phyloP scores from a whole-genome alignment of 495 filamentous ascomycete genomes.

The Penicillium angulare region DNA sequence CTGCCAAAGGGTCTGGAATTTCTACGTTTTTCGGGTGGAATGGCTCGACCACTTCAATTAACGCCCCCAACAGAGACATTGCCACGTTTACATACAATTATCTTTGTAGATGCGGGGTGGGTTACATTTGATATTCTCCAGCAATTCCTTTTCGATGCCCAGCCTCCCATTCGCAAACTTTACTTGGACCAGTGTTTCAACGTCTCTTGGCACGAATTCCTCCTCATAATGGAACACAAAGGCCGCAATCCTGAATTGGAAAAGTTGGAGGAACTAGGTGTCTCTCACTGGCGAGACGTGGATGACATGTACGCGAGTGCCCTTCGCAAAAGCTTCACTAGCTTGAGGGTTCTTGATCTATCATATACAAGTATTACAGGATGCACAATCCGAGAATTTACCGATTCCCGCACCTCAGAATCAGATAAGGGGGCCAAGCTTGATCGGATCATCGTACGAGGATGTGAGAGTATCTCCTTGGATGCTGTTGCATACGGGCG shows the following conservation, averaged over 20 bases:
- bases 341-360: slow-evolving; percentile 33
- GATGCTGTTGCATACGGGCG: slow-evolving; percentile 42
- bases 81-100: slow-evolving; percentile 31
- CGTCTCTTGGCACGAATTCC: not conserved
- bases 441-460: slow-evolving; percentile 25
- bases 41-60: slow-evolving; percentile 1
- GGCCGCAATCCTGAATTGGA: not conserved
- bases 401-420: slow-evolving; percentile 17
- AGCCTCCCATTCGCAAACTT: not conserved
- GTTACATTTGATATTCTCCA: slow-evolving; percentile 13
- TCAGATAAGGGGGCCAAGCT: slow-evolving; percentile 9
- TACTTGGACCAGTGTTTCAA: slow-evolving; percentile 7
- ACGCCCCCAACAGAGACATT: slow-evolving; percentile 11
- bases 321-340: slow-evolving; percentile 16
- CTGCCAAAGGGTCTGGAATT: slow-evolving; percentile 33
- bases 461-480: slow-evolving; percentile 34
- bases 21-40: slow-evolving; percentile 30
- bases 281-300: slow-evolving; percentile 22
- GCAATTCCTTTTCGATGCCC: slow-evolving; percentile 12
- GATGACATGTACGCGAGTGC: slow-evolving; percentile 17
- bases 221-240: not conserved
- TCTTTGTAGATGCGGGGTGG: slow-evolving; percentile 30
- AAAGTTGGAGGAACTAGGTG: slow-evolving; percentile 17
- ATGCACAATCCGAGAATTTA: slow-evolving; percentile 30
- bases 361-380: slow-evolving; percentile 39